Base-by-base conservation (phyloP, 2,329 filamentous ascomycete species). In the Ceratocystiopsis brevicomis region DNA sequence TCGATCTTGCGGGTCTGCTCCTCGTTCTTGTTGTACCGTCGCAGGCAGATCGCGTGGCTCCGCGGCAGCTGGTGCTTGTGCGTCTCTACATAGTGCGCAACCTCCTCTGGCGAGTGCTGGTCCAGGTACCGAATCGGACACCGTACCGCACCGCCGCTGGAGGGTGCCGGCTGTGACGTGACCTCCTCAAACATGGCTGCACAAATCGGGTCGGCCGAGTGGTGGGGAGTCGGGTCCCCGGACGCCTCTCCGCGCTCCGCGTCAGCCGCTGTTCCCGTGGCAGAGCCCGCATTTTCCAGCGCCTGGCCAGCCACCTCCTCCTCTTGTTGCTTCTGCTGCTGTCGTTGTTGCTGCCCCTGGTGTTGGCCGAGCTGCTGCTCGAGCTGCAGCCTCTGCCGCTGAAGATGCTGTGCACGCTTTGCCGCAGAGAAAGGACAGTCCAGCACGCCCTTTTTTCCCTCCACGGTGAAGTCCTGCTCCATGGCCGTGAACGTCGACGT, bases 21-120 rank as follows among this genome's bases (percentile, higher is more conserved):
- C 52, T 88, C 80, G 54, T 87, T 88, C 59, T 76, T 80, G 61
- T 93, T 84, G 57, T 94, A 94, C 45, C 87, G 75, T 54, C 82
- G 78, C 47, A 96, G 77, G 59, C 88, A 96, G 38, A 95, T 74
- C 57, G 92, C 85, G 60, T 96, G 88, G 57, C 86, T 95, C 53
- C 88, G 76, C 11, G 88, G 88, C 43, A 96, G 73, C 59, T 94
- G 82, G 60, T 96, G 87, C 59, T 95, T 95, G 64, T 95, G 87
- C 42, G 78, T 86, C 58, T 95, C 84, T 54, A 96, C 85, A 58
- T 94, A 96, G 54, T 81, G 76, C 14, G 88, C 88, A 48, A 96
- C 79, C 56, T 95, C 87, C 62, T 94, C 84, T 2, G 88, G 84
- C 2, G 85, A 86, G 56, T 94, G 87, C 58, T 93, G 80, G 59